Conservation (phyloP, 2,329 filamentous ascomycete species). For the Colletotrichum noveboracense region DNA sequence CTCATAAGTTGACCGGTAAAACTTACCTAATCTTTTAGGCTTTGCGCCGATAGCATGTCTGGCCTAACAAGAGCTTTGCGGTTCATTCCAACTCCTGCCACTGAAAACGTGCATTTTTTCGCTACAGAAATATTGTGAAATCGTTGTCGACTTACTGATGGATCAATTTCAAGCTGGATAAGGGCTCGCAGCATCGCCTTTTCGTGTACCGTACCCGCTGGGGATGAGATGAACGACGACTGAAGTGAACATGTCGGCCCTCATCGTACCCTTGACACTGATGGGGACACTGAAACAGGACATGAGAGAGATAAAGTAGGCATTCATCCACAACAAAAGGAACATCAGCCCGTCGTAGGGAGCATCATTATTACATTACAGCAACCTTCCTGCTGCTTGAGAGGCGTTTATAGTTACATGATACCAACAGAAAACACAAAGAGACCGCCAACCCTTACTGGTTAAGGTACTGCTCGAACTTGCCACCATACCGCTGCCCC, state of each 20-base stretch:
- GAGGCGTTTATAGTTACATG: neutral
- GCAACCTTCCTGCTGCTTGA: neutral
- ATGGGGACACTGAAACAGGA: neutral
- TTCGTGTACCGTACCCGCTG: neutral
- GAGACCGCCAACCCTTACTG: neutral
- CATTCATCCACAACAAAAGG: neutral
- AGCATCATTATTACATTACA: neutral
- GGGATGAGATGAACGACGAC: neutral
- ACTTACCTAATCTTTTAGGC: neutral
- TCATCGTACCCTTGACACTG: neutral
- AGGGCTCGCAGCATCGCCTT: neutral
- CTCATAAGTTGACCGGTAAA: neutral
- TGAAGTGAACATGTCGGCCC: neutral
- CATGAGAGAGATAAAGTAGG: neutral
- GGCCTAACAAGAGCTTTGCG: neutral
- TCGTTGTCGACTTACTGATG: neutral
- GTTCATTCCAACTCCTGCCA: neutral
- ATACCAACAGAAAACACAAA: neutral
- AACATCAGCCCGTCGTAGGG: neutral
- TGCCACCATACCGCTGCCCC: conserved; percentile 51
- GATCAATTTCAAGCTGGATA: neutral
- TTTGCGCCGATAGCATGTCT: neutral
- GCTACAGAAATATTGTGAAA: neutral
- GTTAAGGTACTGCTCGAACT: neutral
- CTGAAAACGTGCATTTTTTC: neutral